Evolutionary conservation across 2,329 filamentous ascomycete genomes (phyloP).

Genomic region (Colletotrichum sp.): DNA sequence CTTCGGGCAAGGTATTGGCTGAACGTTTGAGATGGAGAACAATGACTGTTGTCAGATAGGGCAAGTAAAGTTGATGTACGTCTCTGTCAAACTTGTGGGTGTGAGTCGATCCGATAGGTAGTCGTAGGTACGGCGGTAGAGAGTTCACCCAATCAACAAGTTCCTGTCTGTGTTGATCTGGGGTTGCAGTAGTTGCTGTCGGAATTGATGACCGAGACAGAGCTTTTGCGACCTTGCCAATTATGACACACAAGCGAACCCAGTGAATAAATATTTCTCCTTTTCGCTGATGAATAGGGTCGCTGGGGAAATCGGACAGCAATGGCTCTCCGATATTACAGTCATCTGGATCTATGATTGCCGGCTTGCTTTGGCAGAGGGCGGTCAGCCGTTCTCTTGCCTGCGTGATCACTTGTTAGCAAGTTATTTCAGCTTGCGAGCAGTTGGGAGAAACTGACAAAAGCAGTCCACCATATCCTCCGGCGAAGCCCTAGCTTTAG

Average conservation of each 20-base stretch:
- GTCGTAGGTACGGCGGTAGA: slow-evolving; percentile 35
- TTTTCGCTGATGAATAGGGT: slow-evolving; percentile 32
- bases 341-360: slow-evolving; percentile 46
- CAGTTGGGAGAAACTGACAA: slow-evolving; percentile 22
- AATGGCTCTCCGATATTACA: slow-evolving; percentile 43
- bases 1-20: slow-evolving; percentile 39
- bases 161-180: slow-evolving; percentile 31
- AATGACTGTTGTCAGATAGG: slow-evolving; percentile 46
- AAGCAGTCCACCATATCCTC: slow-evolving; percentile 48
- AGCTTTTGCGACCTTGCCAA: slow-evolving; percentile 43
- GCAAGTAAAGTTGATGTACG: slow-evolving; percentile 45
- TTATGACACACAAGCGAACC: slow-evolving; percentile 43
- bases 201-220: slow-evolving; percentile 30
- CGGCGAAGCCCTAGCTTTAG: slow-evolving; percentile 33
- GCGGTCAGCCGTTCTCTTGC: slow-evolving; percentile 44
- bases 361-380: slow-evolving; percentile 47
- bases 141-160: slow-evolving; percentile 39
- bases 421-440: not conserved
- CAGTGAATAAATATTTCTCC: slow-evolving; percentile 46
- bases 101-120: slow-evolving; percentile 32
- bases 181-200: slow-evolving; percentile 23
- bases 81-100: slow-evolving; percentile 41
- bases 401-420: not conserved
- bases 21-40: slow-evolving; percentile 41
- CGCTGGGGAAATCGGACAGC: slow-evolving; percentile 41